Evolutionary conservation across 805 yeast species (phyloP).

Genomic region (Ogataea philodendri): DNA sequence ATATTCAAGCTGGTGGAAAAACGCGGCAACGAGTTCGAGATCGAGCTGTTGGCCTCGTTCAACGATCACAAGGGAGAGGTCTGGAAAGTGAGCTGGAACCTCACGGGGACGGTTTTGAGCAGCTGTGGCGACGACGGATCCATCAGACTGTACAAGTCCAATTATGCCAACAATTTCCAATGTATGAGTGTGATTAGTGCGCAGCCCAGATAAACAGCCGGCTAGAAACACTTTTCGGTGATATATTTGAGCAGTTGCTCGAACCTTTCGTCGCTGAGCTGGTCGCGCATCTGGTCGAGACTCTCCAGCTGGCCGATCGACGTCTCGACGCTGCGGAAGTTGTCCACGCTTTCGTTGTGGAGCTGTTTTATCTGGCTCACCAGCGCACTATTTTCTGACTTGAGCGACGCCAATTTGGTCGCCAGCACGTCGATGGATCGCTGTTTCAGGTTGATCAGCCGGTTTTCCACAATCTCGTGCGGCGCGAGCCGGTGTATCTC

Average conservation of each 20-base stretch:
- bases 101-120: slow-evolving; percentile 87
- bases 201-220: slow-evolving; percentile 33
- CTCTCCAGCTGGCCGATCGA: slow-evolving; percentile 13
- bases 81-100: slow-evolving; percentile 95
- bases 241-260: slow-evolving; percentile 22
- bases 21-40: slow-evolving; percentile 19
- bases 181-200: slow-evolving; percentile 85
- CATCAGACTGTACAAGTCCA: slow-evolving; percentile 87
- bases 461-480: slow-evolving; percentile 23
- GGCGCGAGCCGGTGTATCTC: slow-evolving; percentile 23
- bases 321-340: slow-evolving; percentile 11
- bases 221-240: slow-evolving; percentile 14
- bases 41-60: slow-evolving; percentile 29
- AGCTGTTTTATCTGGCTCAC: slow-evolving; percentile 12
- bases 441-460: slow-evolving; percentile 15
- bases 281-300: slow-evolving; percentile 17
- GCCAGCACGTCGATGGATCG: slow-evolving; percentile 16
- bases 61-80: slow-evolving; percentile 52
- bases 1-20: slow-evolving; percentile 69
- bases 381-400: slow-evolving; percentile 16
- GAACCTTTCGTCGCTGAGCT: slow-evolving; percentile 19
- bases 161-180: slow-evolving; percentile 80
- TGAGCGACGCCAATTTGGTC: slow-evolving; percentile 17
- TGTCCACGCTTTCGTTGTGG: slow-evolving; percentile 9
- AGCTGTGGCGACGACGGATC: slow-evolving; percentile 96